These are phyloP conservation scores for Nepenthes alata DNA, from an alignment of 179 eudicot species.

Conservation along the genomic window DNA sequence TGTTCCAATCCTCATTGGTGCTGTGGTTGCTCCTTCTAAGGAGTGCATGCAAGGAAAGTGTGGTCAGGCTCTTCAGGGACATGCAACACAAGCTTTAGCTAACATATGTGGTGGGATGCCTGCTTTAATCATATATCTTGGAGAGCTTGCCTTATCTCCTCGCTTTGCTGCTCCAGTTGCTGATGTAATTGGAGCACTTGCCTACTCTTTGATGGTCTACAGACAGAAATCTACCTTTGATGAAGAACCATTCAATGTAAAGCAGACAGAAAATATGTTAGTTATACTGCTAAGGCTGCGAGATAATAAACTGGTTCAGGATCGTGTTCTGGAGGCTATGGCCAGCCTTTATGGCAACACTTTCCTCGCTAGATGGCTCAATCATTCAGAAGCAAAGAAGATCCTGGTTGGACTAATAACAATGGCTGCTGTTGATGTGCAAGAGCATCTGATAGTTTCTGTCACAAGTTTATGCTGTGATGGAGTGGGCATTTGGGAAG, in stretches of 20 bases:
- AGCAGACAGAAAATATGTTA: constrained; percentile 38
- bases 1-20: constrained; percentile 46
- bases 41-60: constrained; percentile 62
- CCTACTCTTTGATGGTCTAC: constrained; percentile 49
- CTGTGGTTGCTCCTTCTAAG: constrained; percentile 66
- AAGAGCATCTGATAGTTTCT: constrained; percentile 47
- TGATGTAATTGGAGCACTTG: constrained; percentile 66
- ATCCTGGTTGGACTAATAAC: constrained; percentile 48
- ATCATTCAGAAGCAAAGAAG: constrained; percentile 46
- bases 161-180: constrained; percentile 58
- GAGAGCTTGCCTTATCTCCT: constrained; percentile 56
- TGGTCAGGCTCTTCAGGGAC: constrained; percentile 52
- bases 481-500: constrained; percentile 48
- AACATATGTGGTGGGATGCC: constrained; percentile 63
- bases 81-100: constrained; percentile 46
- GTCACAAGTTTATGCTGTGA: constrained; percentile 50
- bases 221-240: constrained; percentile 23
- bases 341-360: constrained; percentile 57
- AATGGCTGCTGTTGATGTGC: constrained; percentile 49
- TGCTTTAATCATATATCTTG: constrained; percentile 47
- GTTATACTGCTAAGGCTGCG: constrained; percentile 39
- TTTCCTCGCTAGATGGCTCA: constrained; percentile 29
- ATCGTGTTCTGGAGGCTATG: constrained; percentile 64
- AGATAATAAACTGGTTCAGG: constrained; percentile 50
- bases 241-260: constrained; percentile 44